Evolutionary conservation across 257 asterid species (phyloP).

Genomic region (Echium plantagineum): DNA sequence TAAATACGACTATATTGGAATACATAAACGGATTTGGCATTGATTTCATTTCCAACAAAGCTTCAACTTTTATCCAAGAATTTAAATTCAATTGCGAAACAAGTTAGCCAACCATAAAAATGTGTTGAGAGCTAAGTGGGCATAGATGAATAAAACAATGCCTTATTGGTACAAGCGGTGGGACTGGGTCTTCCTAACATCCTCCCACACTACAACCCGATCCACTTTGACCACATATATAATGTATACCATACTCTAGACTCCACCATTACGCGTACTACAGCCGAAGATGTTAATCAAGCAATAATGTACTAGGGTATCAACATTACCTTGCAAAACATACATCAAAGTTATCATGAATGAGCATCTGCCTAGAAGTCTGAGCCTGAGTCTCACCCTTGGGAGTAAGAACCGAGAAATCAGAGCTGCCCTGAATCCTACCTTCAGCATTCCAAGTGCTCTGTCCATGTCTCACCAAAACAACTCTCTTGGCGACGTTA

Average conservation of each 20-base stretch:
- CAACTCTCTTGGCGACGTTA: constrained; percentile 69
- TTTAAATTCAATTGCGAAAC: neutral
- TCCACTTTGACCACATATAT: no score
- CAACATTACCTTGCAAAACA: constrained; percentile 85
- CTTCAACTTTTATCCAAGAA: neutral
- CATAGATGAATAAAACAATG: no score
- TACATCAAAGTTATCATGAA: constrained; percentile 67
- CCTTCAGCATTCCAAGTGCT: constrained; percentile 99
- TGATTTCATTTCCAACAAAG: neutral
- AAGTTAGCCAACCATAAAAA: neutral
- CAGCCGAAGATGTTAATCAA: no score
- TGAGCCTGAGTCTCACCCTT: constrained; percentile 92
- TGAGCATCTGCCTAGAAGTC: constrained; percentile 86
- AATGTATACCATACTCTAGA: no score
- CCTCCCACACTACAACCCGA: no score
- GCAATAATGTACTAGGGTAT: no score
- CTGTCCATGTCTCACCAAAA: constrained; percentile 88
- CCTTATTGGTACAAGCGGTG: no score
- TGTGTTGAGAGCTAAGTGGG: no score
- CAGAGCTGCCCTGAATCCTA: constrained; percentile 92
- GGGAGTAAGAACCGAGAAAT: constrained; percentile 69
- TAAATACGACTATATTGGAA: no score
- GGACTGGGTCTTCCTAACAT: no score
- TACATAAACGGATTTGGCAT: no score
- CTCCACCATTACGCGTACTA: no score